Percentiles rank a stretch among this genome's conserved stretches.
Evolutionary conservation across 768 basidiomycete genomes (phyloP).

Genomic region (Exidia glandulosa): DNA sequence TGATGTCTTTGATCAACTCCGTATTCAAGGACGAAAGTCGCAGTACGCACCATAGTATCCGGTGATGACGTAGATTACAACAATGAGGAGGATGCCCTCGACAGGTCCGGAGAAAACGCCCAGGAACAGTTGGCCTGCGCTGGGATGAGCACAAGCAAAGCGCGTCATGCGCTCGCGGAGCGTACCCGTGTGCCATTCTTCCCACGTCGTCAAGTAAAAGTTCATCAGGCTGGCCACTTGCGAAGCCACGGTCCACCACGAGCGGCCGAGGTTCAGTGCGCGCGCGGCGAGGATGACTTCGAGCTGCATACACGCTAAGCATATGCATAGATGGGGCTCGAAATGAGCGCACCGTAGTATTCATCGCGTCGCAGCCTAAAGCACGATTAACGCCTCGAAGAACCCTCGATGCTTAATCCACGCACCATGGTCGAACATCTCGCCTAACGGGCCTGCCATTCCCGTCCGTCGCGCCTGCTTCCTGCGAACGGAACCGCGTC

Average conservation of each 20-base stretch:
- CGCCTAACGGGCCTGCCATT: conserved; percentile 95
- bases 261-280: conserved; percentile 83
- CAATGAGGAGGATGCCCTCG: conserved; percentile 87
- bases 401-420: background rate
- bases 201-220: conserved; percentile 78
- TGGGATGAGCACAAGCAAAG: background rate
- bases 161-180: conserved; percentile 2
- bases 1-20: conserved; percentile 22
- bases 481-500: conserved; percentile 27
- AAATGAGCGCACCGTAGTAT: conserved; percentile 62
- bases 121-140: conserved; percentile 72
- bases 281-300: conserved; percentile 74
- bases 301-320: conserved; percentile 36
- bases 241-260: conserved; percentile 94
- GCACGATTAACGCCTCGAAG: background rate
- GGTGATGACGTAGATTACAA: conserved; percentile 62
- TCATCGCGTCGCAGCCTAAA: conserved; percentile 81
- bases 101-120: conserved; percentile 92
- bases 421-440: conserved; percentile 96
- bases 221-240: conserved; percentile 67
- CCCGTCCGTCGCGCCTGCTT: conserved; percentile 94
- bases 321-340: background rate
- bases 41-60: conserved; percentile 53
- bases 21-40: background rate
- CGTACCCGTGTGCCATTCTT: conserved; percentile 78